Conservation (phyloP, 805 yeast species). For the Scheffersomyces stipitis region DNA sequence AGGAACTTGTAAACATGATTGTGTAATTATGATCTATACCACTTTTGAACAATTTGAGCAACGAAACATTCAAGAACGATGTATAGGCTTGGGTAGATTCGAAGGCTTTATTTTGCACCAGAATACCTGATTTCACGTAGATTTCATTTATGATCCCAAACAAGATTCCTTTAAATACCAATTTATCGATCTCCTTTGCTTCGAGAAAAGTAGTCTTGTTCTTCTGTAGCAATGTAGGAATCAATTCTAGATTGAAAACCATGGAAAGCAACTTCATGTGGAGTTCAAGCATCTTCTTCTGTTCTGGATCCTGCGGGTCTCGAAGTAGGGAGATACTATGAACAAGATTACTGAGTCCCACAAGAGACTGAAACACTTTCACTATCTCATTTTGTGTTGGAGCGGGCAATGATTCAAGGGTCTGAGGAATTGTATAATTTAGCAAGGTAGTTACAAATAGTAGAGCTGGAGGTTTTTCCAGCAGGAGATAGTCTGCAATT, state of each 20-base stretch:
- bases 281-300: constrained; percentile 4
- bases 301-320: background rate
- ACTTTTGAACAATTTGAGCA: constrained; percentile 13
- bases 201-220: constrained; percentile 10
- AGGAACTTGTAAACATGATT: constrained; percentile 20
- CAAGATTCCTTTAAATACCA: constrained; percentile 34
- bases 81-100: constrained; percentile 18
- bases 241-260: constrained; percentile 17
- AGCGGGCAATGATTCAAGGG: constrained; percentile 19
- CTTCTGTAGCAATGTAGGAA: constrained; percentile 5
- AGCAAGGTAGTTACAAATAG: constrained; percentile 19
- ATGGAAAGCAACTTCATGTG: constrained; percentile 12
- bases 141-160: constrained; percentile 27
- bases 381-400: constrained; percentile 8
- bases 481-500: constrained; percentile 1
- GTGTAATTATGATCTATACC: constrained; percentile 6
- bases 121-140: constrained; percentile 5
- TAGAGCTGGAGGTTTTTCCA: constrained; percentile 10
- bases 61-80: constrained; percentile 15
- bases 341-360: constrained; percentile 35
- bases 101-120: constrained; percentile 6
- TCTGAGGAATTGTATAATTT: constrained; percentile 34
- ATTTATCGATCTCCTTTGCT: constrained; percentile 33
- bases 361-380: constrained; percentile 18
- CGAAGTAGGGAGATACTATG: constrained; percentile 10